A percentile compares a stretch with the other conserved stretches of the same genome.
Conservation (phyloP, 768 basidiomycete species). For the Atractiella rhizophila region DNA sequence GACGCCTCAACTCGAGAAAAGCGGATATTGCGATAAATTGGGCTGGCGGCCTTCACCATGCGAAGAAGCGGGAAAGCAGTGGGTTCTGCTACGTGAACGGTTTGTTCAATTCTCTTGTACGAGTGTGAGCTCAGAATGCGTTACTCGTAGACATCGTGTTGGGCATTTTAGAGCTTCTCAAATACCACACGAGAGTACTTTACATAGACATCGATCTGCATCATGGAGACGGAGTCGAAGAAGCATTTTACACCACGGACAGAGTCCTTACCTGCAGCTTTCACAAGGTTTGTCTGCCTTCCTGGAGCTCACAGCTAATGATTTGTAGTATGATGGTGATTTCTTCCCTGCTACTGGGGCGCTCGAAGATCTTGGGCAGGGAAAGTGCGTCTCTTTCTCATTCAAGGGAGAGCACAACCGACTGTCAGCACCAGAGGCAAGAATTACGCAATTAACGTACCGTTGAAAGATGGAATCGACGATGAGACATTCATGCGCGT, state of each 20-base stretch:
- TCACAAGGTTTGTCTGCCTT: slow-evolving; percentile 91
- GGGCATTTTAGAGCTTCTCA: slow-evolving; percentile 72
- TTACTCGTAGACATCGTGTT: slow-evolving; percentile 63
- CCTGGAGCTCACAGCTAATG: slow-evolving; percentile 2
- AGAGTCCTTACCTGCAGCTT: slow-evolving; percentile 92
- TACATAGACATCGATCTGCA: slow-evolving; percentile 98
- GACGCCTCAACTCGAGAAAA: slow-evolving; percentile 48
- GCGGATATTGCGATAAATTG: slow-evolving; percentile 76
- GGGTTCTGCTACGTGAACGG: slow-evolving; percentile 96
- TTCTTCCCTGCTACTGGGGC: slow-evolving; percentile 73
- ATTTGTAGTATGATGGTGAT: too few relatives aligned
- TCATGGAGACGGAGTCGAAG: slow-evolving; percentile 95
- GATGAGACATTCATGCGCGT: slow-evolving; percentile 65
- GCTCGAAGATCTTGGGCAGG: slow-evolving; percentile 59
- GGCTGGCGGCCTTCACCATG: slow-evolving; percentile 96
- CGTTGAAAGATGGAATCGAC: slow-evolving; percentile 75
- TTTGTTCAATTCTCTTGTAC: slow-evolving; percentile 12
- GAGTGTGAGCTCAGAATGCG: too few relatives aligned
- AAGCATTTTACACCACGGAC: slow-evolving; percentile 92
- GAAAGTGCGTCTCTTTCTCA: too few relatives aligned
- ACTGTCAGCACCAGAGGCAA: too few relatives aligned
- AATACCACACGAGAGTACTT: slow-evolving; percentile 48
- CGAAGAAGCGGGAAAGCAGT: slow-evolving; percentile 93
- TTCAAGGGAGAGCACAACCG: too few relatives aligned
- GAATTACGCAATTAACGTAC: slow-evolving; percentile 76